Conservation (phyloP, 2,329 filamentous ascomycete species). For the Hymenoscyphus albidus region DNA sequence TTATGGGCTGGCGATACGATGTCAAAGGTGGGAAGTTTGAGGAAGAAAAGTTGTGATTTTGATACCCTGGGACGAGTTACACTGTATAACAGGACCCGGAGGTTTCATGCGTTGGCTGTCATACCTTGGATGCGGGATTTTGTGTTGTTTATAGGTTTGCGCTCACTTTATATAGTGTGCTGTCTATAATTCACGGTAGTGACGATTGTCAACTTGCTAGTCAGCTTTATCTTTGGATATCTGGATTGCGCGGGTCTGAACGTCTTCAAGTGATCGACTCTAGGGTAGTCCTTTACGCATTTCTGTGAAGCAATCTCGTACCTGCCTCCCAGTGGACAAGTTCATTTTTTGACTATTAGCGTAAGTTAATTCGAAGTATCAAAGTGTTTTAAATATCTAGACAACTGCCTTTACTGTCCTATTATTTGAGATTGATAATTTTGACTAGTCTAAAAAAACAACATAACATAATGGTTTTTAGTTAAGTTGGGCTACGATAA, state of each 20-base stretch:
- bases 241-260: background rate
- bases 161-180: background rate
- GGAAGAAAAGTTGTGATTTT: constrained; percentile 5
- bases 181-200: background rate
- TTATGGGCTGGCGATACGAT: constrained; percentile 49
- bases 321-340: background rate
- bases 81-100: background rate
- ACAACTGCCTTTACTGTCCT: too few relatives aligned
- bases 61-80: background rate
- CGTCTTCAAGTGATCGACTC: background rate
- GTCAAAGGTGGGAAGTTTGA: constrained; percentile 39
- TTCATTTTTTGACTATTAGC: too few relatives aligned
- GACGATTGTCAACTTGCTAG: background rate
- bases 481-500: too few relatives aligned
- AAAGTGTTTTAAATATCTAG: too few relatives aligned
- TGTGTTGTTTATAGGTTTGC: background rate
- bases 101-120: background rate
- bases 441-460: too few relatives aligned
- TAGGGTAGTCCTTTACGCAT: background rate
- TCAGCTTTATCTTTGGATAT: background rate
- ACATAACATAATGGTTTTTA: too few relatives aligned
- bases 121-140: background rate
- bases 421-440: too few relatives aligned
- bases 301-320: background rate
- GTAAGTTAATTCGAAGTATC: too few relatives aligned